Percentiles rank a stretch among this genome's conserved stretches.
Conservation (phyloP, 2,329 filamentous ascomycete species). For the Claviceps digitariae region DNA sequence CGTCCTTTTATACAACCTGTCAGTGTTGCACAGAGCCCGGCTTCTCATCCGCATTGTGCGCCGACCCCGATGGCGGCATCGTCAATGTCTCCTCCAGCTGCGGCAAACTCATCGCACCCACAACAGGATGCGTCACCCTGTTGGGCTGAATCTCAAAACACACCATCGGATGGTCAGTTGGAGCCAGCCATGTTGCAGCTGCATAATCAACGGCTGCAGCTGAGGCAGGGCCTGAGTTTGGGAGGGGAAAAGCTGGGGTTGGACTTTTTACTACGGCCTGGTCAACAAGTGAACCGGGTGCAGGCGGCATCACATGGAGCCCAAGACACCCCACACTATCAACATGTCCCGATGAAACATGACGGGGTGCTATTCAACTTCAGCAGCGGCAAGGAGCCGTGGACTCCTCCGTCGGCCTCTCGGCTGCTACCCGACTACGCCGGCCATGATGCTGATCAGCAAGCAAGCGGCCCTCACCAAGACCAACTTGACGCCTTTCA, state of each 20-base stretch:
- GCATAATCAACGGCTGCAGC: conserved; percentile 35
- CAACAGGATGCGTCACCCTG: background rate
- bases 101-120: background rate
- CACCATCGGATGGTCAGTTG: background rate
- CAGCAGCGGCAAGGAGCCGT: conserved; percentile 4
- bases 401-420: background rate
- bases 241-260: conserved; percentile 56
- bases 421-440: background rate
- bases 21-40: background rate
- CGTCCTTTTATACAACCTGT: background rate
- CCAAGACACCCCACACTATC: conserved; percentile 30
- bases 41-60: background rate
- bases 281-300: conserved; percentile 33
- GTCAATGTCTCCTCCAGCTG: background rate
- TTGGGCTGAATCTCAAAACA: background rate
- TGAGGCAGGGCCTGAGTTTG: conserved; percentile 44
- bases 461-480: background rate
- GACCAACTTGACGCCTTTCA: background rate
- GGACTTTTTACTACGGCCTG: conserved; percentile 49
- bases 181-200: conserved; percentile 14
- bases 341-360: conserved; percentile 36
- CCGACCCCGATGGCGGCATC: background rate
- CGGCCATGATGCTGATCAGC: background rate
- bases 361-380: conserved; percentile 25
- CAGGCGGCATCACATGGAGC: conserved; percentile 34